Evolutionary conservation across 495 filamentous ascomycete genomes (phyloP), one percentile per base, ranked within the genome.

Genomic region (Aspergillus bertholletiae): DNA sequence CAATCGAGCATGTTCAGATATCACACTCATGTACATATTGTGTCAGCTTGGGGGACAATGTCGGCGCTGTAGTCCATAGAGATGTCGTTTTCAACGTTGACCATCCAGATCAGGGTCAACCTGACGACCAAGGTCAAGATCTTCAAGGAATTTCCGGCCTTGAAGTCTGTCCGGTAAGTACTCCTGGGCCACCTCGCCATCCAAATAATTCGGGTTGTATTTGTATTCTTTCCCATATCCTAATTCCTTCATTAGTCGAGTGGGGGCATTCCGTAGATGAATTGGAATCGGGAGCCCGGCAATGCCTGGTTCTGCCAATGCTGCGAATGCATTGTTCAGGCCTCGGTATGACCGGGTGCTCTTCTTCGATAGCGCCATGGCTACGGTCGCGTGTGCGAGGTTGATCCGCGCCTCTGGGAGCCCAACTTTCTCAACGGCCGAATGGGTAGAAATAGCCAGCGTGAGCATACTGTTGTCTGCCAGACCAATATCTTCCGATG

Each of bases 371-470:
- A 90, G 65, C 5, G 89, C 82, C 56, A 97, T 82, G 3, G 94
- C 93, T 12, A 94, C 88, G 6, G 89, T 82, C 56, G 84, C 86
- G 65, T 98, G 94, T 0, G 89, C 93, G 3, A 98, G 74, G 48
- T 92, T 90, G 63, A 98, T 97, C 15, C 92, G 84, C 12, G 90
- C 91, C 72, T 98, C 94, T 5, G 94, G 94, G 76, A 98, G 86
- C 13, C 94, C 94, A 50, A 98, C 84, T 66, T 89, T 90, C 64
- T 96, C 88, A 6, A 88, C 86, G 0, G 94, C 93, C 4, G 84
- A 83, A 67, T 92, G 89, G 0, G 93, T 82, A 1, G 91, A 87
- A 0, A 88, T 93, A 11, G 92, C 92, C 0, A 98, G 81, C 1
- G 84, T 81, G 1, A 97, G 75, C 75, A 98, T 84, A 27, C 77